A percentile compares a stretch with the other conserved stretches of the same genome.
phyloP scores from a whole-genome alignment of 2,329 filamentous ascomycete species.

The Coniochaeta prunicola region DNA sequence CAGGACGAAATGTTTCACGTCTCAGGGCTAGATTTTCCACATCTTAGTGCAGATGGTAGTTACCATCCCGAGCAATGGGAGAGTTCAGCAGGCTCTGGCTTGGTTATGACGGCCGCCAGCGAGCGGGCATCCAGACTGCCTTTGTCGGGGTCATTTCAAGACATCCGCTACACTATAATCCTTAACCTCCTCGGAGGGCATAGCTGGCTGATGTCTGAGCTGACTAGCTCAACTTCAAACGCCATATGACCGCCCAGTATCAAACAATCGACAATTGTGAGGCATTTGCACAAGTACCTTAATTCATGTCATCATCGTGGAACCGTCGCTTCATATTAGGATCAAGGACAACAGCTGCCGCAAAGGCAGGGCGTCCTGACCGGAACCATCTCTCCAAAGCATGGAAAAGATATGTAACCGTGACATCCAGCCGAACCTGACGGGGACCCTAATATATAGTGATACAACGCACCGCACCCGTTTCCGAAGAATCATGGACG shows the following conservation, averaged over 20 bases:
- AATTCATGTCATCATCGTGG: neutral
- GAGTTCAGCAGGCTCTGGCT: neutral
- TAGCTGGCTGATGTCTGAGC: neutral
- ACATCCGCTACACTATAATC: neutral
- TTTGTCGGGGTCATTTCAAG: neutral
- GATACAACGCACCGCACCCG: neutral
- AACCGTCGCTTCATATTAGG: neutral
- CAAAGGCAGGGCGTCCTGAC: neutral
- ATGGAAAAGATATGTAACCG: neutral
- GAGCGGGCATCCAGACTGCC: neutral
- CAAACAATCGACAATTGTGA: neutral
- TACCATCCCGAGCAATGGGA: neutral
- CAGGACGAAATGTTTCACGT: too few species aligned
- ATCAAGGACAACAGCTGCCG: neutral
- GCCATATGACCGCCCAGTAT: neutral
- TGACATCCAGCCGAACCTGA: neutral
- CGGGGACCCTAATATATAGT: neutral
- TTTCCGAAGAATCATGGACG: neutral
- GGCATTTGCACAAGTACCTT: neutral
- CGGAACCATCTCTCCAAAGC: neutral
- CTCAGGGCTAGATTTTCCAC: too few species aligned
- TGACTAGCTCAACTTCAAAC: neutral
- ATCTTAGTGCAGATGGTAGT: too few species aligned
- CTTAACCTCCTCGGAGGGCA: neutral
- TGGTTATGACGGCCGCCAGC: neutral